Conservation (phyloP, 2,329 filamentous ascomycete genomes). For the Fusarium sp. region DNA sequence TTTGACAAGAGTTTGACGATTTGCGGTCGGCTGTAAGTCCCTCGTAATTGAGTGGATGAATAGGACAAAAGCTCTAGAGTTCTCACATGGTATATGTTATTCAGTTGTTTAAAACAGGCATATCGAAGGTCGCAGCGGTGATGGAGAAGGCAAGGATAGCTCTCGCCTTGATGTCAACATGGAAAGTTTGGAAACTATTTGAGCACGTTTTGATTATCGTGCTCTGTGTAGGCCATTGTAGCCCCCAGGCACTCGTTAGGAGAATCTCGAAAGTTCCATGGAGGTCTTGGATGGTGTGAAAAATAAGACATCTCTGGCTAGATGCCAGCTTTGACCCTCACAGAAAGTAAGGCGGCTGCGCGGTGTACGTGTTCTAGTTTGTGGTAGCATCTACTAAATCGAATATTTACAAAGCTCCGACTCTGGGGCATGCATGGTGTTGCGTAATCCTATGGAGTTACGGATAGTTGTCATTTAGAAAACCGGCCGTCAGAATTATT, state of each 20-base stretch:
- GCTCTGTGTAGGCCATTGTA: not conserved
- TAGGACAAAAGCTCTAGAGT: not conserved
- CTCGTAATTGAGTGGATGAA: not conserved
- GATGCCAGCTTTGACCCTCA: not conserved
- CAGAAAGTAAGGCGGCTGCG: not conserved
- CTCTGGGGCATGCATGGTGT: not conserved
- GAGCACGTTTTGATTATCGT: not conserved
- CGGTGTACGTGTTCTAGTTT: not conserved
- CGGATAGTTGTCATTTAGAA: constrained; percentile 31
- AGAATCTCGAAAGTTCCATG: not conserved
- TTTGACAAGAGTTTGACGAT: constrained; percentile 29
- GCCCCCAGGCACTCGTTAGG: not conserved
- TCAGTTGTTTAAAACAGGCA: not conserved
- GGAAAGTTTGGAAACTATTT: not conserved
- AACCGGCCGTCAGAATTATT: constrained; percentile 6
- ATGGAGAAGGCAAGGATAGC: not conserved
- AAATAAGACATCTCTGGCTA: not conserved
- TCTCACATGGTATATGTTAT: not conserved
- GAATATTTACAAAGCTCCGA: not conserved
- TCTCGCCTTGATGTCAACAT: not conserved
- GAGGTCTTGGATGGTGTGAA: not conserved
- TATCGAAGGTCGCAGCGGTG: not conserved
- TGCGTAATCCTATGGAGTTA: constrained; percentile 9
- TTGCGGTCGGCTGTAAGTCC: not conserved
- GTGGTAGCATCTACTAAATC: not conserved